Percentiles rank a stretch among this genome's conserved stretches.
These are phyloP conservation scores for Fusarium circinatum DNA, from an alignment of 2,329 filamentous ascomycete genomes.

Conservation along the genomic window DNA sequence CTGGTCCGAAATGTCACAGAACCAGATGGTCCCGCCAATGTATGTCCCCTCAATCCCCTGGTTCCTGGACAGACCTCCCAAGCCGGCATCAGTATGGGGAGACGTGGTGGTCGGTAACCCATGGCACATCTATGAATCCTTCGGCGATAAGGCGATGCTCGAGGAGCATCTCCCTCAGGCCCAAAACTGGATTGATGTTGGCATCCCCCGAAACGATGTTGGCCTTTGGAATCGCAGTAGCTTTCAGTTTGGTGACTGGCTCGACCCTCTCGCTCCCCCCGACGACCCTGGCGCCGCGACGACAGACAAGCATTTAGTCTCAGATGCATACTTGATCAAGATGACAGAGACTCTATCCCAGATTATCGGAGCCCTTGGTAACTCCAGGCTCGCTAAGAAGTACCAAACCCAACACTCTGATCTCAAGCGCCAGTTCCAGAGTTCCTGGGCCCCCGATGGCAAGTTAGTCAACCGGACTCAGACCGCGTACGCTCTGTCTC, in stretches of 20 bases:
- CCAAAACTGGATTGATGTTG: constrained; percentile 35
- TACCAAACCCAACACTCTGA: constrained; percentile 36
- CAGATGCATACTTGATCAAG: constrained; percentile 58
- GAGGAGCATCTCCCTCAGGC: constrained; percentile 2
- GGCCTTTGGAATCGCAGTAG: constrained; percentile 39
- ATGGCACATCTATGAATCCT: constrained; percentile 19
- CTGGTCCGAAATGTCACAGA: constrained; percentile 28
- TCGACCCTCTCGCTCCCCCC: constrained; percentile 56
- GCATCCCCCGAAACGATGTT: constrained; percentile 31
- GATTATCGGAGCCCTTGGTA: constrained; percentile 48
- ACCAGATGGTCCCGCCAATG: constrained; percentile 4
- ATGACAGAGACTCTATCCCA: constrained; percentile 51
- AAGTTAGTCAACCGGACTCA: constrained; percentile 52
- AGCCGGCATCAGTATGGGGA: constrained; percentile 22
- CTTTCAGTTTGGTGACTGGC: constrained; percentile 57
- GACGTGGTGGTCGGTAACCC: constrained; percentile 22
- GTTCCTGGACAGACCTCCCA: background rate
- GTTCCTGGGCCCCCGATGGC: constrained; percentile 47
- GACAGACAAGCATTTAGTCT: constrained; percentile 51
- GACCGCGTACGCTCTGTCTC: constrained; percentile 51
- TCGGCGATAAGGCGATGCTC: constrained; percentile 4
- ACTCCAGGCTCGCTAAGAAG: constrained; percentile 36
- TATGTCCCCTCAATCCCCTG: constrained; percentile 5
- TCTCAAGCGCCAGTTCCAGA: constrained; percentile 45
- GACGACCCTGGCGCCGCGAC: constrained; percentile 50